Conservation (phyloP, 2,329 filamentous ascomycete genomes). For the Penicillium decumbens region DNA sequence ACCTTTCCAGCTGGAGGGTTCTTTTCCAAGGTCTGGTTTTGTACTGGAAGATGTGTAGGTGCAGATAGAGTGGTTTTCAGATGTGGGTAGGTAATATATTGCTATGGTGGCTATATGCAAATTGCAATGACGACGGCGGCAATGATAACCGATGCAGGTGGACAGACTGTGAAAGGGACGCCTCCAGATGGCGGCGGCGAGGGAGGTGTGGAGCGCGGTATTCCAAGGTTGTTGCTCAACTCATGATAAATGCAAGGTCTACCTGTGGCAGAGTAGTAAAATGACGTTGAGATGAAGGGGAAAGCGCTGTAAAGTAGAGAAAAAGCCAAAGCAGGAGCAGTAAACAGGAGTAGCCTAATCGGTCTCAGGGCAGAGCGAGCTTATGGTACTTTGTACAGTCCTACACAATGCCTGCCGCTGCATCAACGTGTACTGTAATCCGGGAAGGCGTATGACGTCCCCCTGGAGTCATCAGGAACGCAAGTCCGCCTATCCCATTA, state of each 20-base stretch:
- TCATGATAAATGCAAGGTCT: background rate
- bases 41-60: background rate
- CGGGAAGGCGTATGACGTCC: slow-evolving; percentile 16
- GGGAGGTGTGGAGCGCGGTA: background rate
- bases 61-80: background rate
- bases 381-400: background rate
- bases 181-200: background rate
- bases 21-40: background rate
- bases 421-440: background rate
- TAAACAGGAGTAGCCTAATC: background rate
- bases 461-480: slow-evolving; percentile 19
- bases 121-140: slow-evolving; percentile 7
- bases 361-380: background rate
- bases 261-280: background rate
- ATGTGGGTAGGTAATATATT: background rate
- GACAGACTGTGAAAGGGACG: background rate
- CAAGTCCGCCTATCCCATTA: slow-evolving; percentile 12
- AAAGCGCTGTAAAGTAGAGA: background rate
- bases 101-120: background rate
- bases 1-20: too few relatives aligned
- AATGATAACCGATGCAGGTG: background rate
- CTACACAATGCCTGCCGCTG: background rate
- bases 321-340: background rate
- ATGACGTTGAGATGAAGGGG: background rate
- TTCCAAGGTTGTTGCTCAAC: background rate